phyloP scores from a whole-genome alignment of 2,329 filamentous ascomycete species.

The Diaporthe citrichinensis region DNA sequence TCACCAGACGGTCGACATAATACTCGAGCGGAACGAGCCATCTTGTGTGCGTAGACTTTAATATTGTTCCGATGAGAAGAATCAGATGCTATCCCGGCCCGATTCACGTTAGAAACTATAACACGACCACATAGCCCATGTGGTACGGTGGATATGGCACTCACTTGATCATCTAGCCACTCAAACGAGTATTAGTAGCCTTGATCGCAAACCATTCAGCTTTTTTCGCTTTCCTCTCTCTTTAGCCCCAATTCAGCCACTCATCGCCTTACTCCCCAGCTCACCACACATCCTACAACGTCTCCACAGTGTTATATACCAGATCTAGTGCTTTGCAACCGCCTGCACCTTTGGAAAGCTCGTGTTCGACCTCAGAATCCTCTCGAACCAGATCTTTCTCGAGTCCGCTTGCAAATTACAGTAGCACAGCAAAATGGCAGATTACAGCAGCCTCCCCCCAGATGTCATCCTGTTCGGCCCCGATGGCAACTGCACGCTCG shows the following conservation, averaged over 20 bases:
- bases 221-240: not conserved
- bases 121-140: not conserved
- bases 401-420: not conserved
- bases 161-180: not conserved
- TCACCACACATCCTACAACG: not conserved
- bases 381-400: too few relatives aligned
- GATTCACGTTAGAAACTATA: not conserved
- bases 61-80: slow-evolving; percentile 11
- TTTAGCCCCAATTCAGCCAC: too few relatives aligned
- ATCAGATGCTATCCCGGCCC: not conserved
- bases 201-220: not conserved
- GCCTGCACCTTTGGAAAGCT: not conserved
- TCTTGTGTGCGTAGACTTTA: not conserved
- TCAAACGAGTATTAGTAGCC: not conserved
- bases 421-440: not conserved
- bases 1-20: not conserved
- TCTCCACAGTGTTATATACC: not conserved
- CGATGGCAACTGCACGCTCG: slow-evolving; percentile 64
- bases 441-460: not conserved
- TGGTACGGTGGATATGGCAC: not conserved
- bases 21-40: not conserved
- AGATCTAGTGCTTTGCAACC: not conserved
- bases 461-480: slow-evolving; percentile 56
- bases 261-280: not conserved
- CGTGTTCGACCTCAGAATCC: not conserved